A percentile compares a stretch with the other conserved stretches of the same genome.
These are phyloP conservation scores for Pseudopithomyces maydicus DNA, from an alignment of 2,329 filamentous ascomycete genomes.

Conservation along the genomic window DNA sequence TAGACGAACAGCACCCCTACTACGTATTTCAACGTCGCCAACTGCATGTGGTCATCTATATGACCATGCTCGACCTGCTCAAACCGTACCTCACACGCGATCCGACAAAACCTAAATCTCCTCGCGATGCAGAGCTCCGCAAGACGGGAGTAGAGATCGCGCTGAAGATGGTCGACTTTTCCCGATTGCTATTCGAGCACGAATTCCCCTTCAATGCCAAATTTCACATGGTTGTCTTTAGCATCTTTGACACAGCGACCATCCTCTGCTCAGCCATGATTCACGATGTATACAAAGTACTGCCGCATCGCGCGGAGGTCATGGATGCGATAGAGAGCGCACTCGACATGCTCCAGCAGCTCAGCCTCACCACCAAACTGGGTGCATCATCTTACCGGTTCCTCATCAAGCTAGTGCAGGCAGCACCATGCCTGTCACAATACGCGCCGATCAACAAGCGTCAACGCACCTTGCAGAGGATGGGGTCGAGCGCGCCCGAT, in stretches of 20 bases:
- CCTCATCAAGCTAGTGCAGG: conserved; percentile 36
- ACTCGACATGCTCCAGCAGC: conserved; percentile 36
- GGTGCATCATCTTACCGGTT: conserved; percentile 37
- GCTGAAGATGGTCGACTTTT: conserved; percentile 49
- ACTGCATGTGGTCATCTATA: conserved; percentile 52
- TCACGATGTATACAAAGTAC: conserved; percentile 52
- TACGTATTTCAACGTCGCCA: conserved; percentile 54
- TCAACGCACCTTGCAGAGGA: conserved; percentile 11
- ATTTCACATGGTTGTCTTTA: conserved; percentile 57
- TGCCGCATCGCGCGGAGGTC: conserved; percentile 51
- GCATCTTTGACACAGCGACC: conserved; percentile 58
- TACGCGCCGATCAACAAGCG: conserved; percentile 21
- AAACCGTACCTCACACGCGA: conserved; percentile 53
- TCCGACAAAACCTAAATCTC: conserved; percentile 28
- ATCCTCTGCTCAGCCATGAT: conserved; percentile 58
- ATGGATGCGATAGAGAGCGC: conserved; percentile 45
- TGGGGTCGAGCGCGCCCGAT: neutral
- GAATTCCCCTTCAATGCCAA: conserved; percentile 54
- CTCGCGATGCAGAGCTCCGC: conserved; percentile 47
- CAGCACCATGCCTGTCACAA: conserved; percentile 28
- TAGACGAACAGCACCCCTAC: conserved; percentile 50
- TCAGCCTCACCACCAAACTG: conserved; percentile 34
- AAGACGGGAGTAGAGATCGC: conserved; percentile 52
- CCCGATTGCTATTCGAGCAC: conserved; percentile 51
- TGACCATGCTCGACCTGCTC: conserved; percentile 54